These are phyloP conservation scores for Simplicillium aogashimaense DNA, from an alignment of 2,329 filamentous ascomycete species.

Conservation along the genomic window DNA sequence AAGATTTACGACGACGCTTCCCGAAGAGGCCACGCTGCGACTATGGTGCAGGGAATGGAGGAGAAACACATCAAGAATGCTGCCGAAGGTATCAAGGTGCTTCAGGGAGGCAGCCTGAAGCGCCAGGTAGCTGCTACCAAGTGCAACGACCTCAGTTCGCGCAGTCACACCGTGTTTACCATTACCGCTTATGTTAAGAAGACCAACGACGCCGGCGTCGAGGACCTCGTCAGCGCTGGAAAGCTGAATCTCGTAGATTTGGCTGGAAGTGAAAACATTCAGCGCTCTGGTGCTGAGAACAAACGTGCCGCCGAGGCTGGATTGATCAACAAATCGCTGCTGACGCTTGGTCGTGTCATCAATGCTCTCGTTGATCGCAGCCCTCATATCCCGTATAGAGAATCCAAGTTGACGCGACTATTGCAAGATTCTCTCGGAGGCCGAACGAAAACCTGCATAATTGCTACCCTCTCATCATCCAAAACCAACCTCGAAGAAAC, in stretches of 20 bases:
- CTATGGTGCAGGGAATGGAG: constrained; percentile 94
- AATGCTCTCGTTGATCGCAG: constrained; percentile 90
- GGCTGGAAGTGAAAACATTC: constrained; percentile 95
- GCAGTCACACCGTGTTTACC: constrained; percentile 96
- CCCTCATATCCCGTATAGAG: constrained; percentile 80
- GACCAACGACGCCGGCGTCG: constrained; percentile 68
- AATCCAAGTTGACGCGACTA: constrained; percentile 90
- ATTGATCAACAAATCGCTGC: constrained; percentile 92
- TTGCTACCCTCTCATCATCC: constrained; percentile 89
- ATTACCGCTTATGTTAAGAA: constrained; percentile 87
- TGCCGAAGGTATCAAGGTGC: constrained; percentile 73
- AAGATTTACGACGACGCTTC: constrained; percentile 93
- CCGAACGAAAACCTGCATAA: constrained; percentile 95
- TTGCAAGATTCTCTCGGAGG: constrained; percentile 95
- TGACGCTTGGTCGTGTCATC: constrained; percentile 92
- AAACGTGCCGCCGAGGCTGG: constrained; percentile 94
- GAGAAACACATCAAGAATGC: constrained; percentile 87
- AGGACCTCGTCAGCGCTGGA: constrained; percentile 82
- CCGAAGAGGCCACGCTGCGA: constrained; percentile 74
- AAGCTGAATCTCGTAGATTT: constrained; percentile 96
- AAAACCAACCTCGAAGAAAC: constrained; percentile 96
- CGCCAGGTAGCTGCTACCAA: constrained; percentile 99
- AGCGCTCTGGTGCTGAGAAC: constrained; percentile 93
- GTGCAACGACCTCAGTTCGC: constrained; percentile 94
- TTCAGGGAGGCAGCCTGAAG: constrained; percentile 83